phyloP scores from a whole-genome alignment of 2,329 filamentous ascomycete genomes.

The Lasiodiplodia sp. region DNA sequence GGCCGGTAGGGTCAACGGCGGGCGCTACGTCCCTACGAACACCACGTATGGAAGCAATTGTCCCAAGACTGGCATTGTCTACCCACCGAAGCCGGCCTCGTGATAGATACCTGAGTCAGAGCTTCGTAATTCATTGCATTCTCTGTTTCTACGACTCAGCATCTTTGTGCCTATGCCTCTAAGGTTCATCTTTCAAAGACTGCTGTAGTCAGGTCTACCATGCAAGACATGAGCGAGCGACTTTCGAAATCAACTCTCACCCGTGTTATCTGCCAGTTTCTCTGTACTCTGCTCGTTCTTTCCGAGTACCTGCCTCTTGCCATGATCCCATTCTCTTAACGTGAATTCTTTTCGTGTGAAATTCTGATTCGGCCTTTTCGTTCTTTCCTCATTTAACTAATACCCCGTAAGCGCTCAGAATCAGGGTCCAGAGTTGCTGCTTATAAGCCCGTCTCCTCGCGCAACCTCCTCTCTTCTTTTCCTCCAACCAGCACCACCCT shows the following conservation, averaged over 20 bases:
- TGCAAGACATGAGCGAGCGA: too few species aligned
- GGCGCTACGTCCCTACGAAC: constrained; percentile 64
- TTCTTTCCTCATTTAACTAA: background rate
- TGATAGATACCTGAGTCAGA: background rate
- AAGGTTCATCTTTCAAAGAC: too few species aligned
- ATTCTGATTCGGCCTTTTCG: background rate
- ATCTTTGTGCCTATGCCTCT: too few species aligned
- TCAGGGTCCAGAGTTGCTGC: background rate
- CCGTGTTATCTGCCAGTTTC: too few species aligned
- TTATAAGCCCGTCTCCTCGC: background rate
- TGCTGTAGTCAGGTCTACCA: too few species aligned
- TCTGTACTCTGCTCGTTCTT: too few species aligned
- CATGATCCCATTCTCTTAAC: too few species aligned
- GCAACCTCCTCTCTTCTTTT: background rate
- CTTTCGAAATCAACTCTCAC: too few species aligned
- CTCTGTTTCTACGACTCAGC: too few species aligned
- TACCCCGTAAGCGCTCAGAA: background rate
- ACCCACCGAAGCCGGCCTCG: constrained; percentile 62
- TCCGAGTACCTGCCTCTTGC: too few species aligned
- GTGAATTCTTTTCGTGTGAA: too few species aligned
- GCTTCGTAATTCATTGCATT: background rate
- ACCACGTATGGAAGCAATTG: constrained; percentile 59
- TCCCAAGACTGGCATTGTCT: constrained; percentile 68
- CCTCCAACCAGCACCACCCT: background rate
- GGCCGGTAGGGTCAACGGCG: constrained; percentile 64